phyloP scores from a whole-genome alignment of 2,329 filamentous ascomycete species.

The Gnomoniopsis smithogilvyi region DNA sequence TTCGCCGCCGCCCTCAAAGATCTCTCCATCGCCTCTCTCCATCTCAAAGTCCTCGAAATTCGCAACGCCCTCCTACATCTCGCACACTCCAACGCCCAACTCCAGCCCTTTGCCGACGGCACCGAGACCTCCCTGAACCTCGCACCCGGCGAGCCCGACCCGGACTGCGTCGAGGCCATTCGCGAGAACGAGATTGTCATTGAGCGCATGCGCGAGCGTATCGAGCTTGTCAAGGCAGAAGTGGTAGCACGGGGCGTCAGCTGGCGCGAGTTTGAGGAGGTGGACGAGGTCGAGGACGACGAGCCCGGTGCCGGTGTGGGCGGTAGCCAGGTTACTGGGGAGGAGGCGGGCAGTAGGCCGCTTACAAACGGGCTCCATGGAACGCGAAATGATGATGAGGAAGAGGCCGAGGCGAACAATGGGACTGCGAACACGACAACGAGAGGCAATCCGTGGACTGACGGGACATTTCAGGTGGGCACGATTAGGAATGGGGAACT shows the following conservation, averaged over 20 bases:
- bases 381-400: conserved; percentile 5
- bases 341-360: conserved; percentile 1
- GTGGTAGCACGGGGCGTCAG: conserved; percentile 55
- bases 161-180: conserved; percentile 72
- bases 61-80: conserved; percentile 73
- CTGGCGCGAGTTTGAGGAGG: conserved; percentile 54
- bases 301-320: conserved; percentile 25
- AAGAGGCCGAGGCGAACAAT: conserved; percentile 8
- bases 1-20: conserved; percentile 67
- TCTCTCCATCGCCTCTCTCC: conserved; percentile 63
- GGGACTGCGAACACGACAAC: conserved; percentile 4
- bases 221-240: conserved; percentile 61
- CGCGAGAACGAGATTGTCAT: conserved; percentile 69
- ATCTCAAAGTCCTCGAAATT: conserved; percentile 73
- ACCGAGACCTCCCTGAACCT: conserved; percentile 29
- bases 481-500: conserved; percentile 50
- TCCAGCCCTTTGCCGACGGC: conserved; percentile 63
- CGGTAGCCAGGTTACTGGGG: background rate
- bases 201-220: conserved; percentile 62
- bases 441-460: conserved; percentile 50
- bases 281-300: conserved; percentile 33
- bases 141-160: conserved; percentile 45
- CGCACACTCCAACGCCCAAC: conserved; percentile 69
- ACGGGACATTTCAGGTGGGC: conserved; percentile 63
- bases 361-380: conserved; percentile 26